Evolutionary conservation across 202 grass and related monocot genomes (phyloP), one percentile per base, ranked within the genome.

Genomic region (Alloteropsis angusta): DNA sequence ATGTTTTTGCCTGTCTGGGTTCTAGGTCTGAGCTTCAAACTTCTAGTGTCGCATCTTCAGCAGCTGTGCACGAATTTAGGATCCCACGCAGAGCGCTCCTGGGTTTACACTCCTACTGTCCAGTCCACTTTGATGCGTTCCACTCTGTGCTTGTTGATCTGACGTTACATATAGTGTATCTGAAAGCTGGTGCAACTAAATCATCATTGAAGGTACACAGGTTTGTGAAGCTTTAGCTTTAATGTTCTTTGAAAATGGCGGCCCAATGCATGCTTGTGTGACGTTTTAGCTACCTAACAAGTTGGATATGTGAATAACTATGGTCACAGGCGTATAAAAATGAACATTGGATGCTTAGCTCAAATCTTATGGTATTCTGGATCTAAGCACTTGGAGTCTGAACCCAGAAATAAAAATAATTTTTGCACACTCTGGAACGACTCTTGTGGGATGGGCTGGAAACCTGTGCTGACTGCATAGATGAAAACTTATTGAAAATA

Each of bases 121-220:
- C 96, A 63, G 92, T 99, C 45, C 90, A 99, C 78, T 99, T 99
- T 80, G 96, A 99, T 74, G 88, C 81, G 9, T 99, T 96, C 68
- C 96, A 99, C 62, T 78, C 90, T 2, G 90, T 88, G 23, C 92
- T 96, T 83, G 92, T 99, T 64, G 96, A 99, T 87, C 84, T 99
- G 70, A 93, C 92, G 15, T 70, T 96, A 61, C 96, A 99, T 56
- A 84, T 96, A 70, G 92, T 90, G 78, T 99, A 83, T 82, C 92
- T 96, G 56, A 99, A 96, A 96, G 72, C 92, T 81, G 90, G 92
- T 87, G 86, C 86, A 38, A 79, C 21, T 88, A 96, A 84, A 82
- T 75, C 79, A 83, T 78, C 81, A 85, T 84, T 88, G 87, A 98
- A 98, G 81, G 85, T 95, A 93, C 79, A 89, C 83, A 98, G 90